phyloP scores from a whole-genome alignment of 2,329 filamentous ascomycete genomes.

The Pestalotiopsis sp. region DNA sequence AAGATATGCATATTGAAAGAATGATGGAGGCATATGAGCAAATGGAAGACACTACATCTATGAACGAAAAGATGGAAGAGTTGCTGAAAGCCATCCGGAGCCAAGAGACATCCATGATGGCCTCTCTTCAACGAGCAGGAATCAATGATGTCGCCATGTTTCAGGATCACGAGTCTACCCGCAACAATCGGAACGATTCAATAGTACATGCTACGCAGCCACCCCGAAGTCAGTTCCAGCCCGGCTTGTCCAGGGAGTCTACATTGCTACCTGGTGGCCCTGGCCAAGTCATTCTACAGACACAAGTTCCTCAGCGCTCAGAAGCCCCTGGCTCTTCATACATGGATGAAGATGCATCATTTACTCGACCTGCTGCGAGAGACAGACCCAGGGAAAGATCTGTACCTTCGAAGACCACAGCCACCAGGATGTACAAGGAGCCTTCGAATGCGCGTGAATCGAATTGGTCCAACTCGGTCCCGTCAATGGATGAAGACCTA shows the following conservation, averaged over 20 bases:
- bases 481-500: constrained; percentile 15
- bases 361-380: constrained; percentile 15
- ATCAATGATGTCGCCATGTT: constrained; percentile 43
- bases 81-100: constrained; percentile 44
- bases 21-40: constrained; percentile 52
- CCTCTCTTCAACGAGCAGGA: constrained; percentile 42
- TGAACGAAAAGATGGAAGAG: constrained; percentile 50
- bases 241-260: constrained; percentile 32
- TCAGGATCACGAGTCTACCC: constrained; percentile 24
- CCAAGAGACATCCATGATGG: constrained; percentile 42
- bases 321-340: constrained; percentile 13
- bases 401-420: background rate
- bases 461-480: constrained; percentile 4
- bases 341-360: constrained; percentile 17
- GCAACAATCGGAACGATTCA: constrained; percentile 25
- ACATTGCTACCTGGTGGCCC: constrained; percentile 22
- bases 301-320: constrained; percentile 39
- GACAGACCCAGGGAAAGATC: constrained; percentile 7
- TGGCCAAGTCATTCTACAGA: constrained; percentile 53
- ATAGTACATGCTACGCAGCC: constrained; percentile 48
- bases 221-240: constrained; percentile 25
- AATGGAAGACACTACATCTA: constrained; percentile 50
- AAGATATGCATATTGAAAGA: constrained; percentile 45
- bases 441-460: constrained; percentile 13
- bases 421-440: constrained; percentile 1